A percentile compares a stretch with the other conserved stretches of the same genome.
phyloP scores from a whole-genome alignment of 305 asterid species.

The Stenogyne calaminthoides region DNA sequence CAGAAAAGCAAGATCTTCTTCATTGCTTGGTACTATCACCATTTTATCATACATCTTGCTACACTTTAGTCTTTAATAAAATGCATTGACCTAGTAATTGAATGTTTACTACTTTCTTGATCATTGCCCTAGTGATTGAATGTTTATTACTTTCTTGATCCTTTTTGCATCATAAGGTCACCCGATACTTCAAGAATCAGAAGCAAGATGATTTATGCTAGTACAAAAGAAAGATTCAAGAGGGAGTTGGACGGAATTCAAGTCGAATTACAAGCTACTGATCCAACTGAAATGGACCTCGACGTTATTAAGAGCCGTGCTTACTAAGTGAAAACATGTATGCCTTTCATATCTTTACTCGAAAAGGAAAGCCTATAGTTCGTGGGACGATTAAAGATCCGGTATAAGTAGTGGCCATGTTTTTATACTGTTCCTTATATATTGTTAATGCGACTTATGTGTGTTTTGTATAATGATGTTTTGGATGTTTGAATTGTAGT shows the following conservation, averaged over 20 bases:
- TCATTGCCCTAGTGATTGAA: not conserved
- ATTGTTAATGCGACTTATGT: constrained; percentile 33
- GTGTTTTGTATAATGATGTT: constrained; percentile 44
- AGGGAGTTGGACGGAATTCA: constrained; percentile 56
- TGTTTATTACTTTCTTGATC: not conserved
- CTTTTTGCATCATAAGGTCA: constrained; percentile 34
- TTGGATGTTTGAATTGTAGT: constrained; percentile 37
- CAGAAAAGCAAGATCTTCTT: constrained; percentile 63
- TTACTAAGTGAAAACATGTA: constrained; percentile 28
- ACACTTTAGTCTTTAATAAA: not conserved
- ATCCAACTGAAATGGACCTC: constrained; percentile 58
- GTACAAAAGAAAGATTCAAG: constrained; percentile 57
- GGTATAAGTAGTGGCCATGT: constrained; percentile 40
- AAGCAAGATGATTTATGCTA: constrained; percentile 54
- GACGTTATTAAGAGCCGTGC: constrained; percentile 57
- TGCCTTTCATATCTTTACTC: constrained; percentile 37
- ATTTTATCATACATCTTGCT: constrained; percentile 10
- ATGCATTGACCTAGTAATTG: constrained; percentile 1
- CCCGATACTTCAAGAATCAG: constrained; percentile 44
- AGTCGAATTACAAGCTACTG: constrained; percentile 57
- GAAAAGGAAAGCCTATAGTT: constrained; percentile 43
- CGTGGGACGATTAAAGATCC: constrained; percentile 40
- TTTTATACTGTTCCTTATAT: constrained; percentile 39
- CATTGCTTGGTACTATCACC: constrained; percentile 50
- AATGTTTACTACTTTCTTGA: not conserved